Evolutionary conservation across 2,329 filamentous ascomycete genomes (phyloP).

Genomic region (Paraphoma sp.): DNA sequence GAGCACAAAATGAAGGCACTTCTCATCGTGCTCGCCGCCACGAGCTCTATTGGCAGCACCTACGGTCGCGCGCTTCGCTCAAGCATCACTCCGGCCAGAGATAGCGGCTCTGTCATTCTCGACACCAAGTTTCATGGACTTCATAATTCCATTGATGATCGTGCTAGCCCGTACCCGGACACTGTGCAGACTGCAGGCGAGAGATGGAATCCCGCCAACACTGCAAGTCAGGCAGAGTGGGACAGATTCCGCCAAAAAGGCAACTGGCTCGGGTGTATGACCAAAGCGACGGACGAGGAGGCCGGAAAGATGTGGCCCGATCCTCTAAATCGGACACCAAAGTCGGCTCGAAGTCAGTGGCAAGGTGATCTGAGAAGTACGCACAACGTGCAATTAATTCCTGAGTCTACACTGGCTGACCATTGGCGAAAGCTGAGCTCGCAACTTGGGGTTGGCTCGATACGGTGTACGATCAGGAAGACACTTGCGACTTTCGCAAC

Average conservation of each 20-base stretch:
- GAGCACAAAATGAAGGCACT: too few species aligned
- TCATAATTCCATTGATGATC: too few species aligned
- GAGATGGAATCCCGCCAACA: not conserved
- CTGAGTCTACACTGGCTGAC: not conserved
- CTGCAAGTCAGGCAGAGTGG: not conserved
- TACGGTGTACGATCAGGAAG: not conserved
- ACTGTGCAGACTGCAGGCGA: not conserved
- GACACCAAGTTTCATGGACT: too few species aligned
- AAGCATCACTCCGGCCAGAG: too few species aligned
- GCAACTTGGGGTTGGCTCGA: slow-evolving; percentile 14
- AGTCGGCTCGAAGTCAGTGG: not conserved
- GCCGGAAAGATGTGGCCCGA: not conserved
- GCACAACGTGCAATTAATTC: not conserved
- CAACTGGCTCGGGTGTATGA: not conserved
- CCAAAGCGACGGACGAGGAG: not conserved
- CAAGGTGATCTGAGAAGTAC: not conserved
- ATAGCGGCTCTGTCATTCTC: too few species aligned
- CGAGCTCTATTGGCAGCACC: too few species aligned
- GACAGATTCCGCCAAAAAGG: not conserved
- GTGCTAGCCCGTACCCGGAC: too few species aligned
- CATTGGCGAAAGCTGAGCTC: slow-evolving; percentile 2
- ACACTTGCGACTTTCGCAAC: slow-evolving; percentile 2
- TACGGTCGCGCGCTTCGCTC: too few species aligned
- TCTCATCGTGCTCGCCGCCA: too few species aligned
- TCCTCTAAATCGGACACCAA: not conserved